phyloP scores from a whole-genome alignment of 768 basidiomycete genomes.

The Calvatia gigantea region DNA sequence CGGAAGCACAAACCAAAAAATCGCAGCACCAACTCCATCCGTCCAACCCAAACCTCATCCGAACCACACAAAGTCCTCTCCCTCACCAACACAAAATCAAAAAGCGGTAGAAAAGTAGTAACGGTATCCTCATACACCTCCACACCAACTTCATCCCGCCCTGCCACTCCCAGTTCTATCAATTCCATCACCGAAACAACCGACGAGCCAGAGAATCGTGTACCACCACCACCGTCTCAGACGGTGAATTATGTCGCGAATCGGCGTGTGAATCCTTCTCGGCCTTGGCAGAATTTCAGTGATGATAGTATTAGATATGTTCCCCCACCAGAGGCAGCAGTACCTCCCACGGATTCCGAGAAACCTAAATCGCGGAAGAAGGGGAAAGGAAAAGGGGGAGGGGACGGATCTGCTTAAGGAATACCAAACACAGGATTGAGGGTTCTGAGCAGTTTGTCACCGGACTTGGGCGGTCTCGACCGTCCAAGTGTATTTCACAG shows the following conservation, averaged over 20 bases:
- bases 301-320: slow-evolving; percentile 33
- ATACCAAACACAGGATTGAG: too few species aligned
- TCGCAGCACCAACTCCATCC: not conserved
- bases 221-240: slow-evolving; percentile 33
- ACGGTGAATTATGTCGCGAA: slow-evolving; percentile 33
- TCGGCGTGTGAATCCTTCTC: slow-evolving; percentile 19
- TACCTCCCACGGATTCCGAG: not conserved
- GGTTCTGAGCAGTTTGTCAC: too few species aligned
- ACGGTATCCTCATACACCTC: slow-evolving; percentile 51
- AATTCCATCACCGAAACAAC: slow-evolving; percentile 16
- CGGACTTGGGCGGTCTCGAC: too few species aligned
- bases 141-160: slow-evolving; percentile 32
- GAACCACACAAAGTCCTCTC: slow-evolving; percentile 60
- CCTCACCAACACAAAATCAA: slow-evolving; percentile 44
- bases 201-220: slow-evolving; percentile 27
- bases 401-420: too few species aligned
- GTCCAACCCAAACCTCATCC: slow-evolving; percentile 19
- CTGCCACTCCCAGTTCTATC: too few species aligned
- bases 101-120: slow-evolving; percentile 28
- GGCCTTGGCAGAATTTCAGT: slow-evolving; percentile 44
- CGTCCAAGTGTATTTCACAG: too few species aligned
- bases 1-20: not conserved
- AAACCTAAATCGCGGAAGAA: not conserved
- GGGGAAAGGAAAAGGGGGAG: too few species aligned
- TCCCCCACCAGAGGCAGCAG: slow-evolving; percentile 13